Percentiles rank a stretch among this genome's conserved stretches.
Evolutionary conservation across 169 alveolate species (phyloP).

Genomic region (Blepharisma undulans): DNA sequence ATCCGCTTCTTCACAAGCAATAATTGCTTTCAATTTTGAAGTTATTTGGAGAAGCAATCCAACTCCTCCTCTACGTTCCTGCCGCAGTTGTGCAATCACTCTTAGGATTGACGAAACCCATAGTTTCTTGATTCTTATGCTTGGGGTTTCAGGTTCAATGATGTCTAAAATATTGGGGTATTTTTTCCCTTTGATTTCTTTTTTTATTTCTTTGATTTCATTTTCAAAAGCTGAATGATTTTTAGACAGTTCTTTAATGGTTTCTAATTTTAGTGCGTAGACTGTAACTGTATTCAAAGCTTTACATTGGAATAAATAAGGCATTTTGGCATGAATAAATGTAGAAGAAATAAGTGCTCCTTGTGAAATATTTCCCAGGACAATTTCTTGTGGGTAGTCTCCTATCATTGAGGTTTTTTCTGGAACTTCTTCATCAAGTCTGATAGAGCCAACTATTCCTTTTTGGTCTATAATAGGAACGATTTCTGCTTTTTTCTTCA

Average conservation of each 20-base stretch:
- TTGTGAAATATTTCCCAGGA: not conserved
- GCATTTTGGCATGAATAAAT: not conserved
- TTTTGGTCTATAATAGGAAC: conserved; percentile 14
- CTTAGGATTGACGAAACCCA: not conserved
- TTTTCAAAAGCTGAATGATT: not conserved
- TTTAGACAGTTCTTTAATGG: not conserved
- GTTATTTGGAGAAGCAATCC: not conserved
- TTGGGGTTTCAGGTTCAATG: not conserved
- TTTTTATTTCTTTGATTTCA: not conserved
- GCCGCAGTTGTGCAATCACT: not conserved
- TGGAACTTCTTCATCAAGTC: not conserved
- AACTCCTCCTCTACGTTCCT: not conserved
- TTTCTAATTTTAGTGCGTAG: not conserved
- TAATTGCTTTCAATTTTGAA: conserved; percentile 3
- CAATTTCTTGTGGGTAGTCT: conserved; percentile 4
- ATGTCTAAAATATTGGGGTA: not conserved
- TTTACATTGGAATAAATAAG: conserved; percentile 27
- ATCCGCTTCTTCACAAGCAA: conserved; percentile 37
- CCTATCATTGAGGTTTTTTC: conserved; percentile 1
- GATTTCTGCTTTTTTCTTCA: conserved; percentile 11
- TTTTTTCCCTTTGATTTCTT: not conserved
- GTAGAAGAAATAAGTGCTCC: conserved; percentile 15
- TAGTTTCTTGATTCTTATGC: not conserved
- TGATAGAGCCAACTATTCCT: not conserved
- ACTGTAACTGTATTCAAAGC: not conserved